These are phyloP conservation scores for Citropsis articulata DNA, from an alignment of 345 rosid species.

Conservation along the genomic window DNA sequence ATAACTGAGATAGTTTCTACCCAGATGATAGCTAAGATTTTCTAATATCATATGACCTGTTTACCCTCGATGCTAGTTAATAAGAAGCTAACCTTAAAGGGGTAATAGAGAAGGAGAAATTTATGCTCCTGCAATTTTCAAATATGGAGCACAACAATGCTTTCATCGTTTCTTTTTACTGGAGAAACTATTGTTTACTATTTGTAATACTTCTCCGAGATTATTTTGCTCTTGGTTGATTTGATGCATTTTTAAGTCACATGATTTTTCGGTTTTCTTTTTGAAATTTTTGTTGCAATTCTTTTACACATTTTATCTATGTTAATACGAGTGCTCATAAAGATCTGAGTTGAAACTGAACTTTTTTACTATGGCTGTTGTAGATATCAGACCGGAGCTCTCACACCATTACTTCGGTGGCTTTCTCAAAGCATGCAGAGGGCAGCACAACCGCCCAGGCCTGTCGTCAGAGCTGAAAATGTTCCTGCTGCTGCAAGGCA, in stretches of 20 bases:
- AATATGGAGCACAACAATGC: not conserved
- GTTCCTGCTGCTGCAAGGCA: constrained; percentile 63
- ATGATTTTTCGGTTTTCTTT: not conserved
- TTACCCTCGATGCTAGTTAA: not conserved
- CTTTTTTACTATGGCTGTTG: constrained; percentile 14
- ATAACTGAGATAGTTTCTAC: not conserved
- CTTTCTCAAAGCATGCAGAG: constrained; percentile 98
- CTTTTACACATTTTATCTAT: not conserved
- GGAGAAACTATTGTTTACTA: not conserved
- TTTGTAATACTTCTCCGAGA: not conserved
- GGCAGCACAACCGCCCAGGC: constrained; percentile 85
- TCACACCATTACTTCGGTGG: constrained; percentile 85
- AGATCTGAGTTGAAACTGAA: not conserved
- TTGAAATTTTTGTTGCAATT: not conserved
- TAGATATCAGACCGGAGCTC: constrained; percentile 98
- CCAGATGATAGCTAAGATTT: not conserved
- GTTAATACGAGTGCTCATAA: not conserved
- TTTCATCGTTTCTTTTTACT: not conserved
- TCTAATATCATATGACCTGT: not conserved
- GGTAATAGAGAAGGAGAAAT: not conserved
- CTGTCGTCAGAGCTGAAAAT: constrained; percentile 71
- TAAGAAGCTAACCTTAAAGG: not conserved
- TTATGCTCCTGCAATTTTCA: not conserved
- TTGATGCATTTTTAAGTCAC: not conserved
- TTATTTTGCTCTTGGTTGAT: not conserved